These are phyloP conservation scores for Podospora pseudopauciseta DNA, from an alignment of 495 filamentous ascomycete species.

Conservation along the genomic window DNA sequence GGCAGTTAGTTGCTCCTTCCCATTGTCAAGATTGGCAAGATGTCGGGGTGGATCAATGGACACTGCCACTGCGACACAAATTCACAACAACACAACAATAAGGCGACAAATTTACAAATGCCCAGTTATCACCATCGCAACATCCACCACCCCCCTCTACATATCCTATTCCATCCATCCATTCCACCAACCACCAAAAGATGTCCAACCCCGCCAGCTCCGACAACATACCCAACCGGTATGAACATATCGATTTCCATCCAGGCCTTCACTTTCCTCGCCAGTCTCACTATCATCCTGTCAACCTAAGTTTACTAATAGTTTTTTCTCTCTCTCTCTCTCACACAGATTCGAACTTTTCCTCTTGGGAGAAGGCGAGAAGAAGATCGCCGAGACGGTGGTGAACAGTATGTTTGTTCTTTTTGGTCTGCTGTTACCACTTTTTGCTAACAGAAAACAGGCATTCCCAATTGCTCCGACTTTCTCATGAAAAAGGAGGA, in stretches of 20 bases:
- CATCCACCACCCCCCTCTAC: too few relatives aligned
- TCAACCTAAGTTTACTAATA: not conserved
- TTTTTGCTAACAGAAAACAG: slow-evolving; percentile 38
- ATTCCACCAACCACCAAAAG: not conserved
- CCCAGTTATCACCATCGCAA: too few relatives aligned
- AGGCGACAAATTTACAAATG: too few relatives aligned
- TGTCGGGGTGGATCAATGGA: too few relatives aligned
- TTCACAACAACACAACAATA: too few relatives aligned
- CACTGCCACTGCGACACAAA: too few relatives aligned
- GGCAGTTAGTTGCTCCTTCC: too few relatives aligned
- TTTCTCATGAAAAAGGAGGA: slow-evolving; percentile 97
- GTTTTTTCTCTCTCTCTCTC: not conserved
- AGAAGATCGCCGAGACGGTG: slow-evolving; percentile 79
- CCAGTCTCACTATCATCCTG: too few relatives aligned
- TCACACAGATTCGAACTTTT: slow-evolving; percentile 81
- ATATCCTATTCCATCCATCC: not conserved
- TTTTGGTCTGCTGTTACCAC: not conserved
- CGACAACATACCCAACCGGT: not conserved
- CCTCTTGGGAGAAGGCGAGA: slow-evolving; percentile 78
- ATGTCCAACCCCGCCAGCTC: not conserved
- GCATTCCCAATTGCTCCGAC: slow-evolving; percentile 77
- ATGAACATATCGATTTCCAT: too few relatives aligned
- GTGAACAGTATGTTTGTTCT: slow-evolving; percentile 68
- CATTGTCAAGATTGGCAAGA: too few relatives aligned
- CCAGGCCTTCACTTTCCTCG: too few relatives aligned